Conservation (phyloP, 352 stramenopile species). For the Peronospora tabacina region DNA sequence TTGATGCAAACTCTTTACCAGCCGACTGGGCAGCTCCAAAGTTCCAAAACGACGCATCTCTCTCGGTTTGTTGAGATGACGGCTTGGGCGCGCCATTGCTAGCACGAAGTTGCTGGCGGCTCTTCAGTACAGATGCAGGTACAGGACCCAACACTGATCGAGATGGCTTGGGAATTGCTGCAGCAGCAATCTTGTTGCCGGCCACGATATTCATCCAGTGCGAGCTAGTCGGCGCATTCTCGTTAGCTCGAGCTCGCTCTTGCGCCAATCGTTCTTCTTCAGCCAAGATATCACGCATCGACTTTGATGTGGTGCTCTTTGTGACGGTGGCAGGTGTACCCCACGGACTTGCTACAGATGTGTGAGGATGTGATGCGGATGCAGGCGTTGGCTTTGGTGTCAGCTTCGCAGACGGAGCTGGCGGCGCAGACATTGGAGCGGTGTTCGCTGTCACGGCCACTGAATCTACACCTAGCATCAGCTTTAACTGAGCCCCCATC, state of each 20-base stretch:
- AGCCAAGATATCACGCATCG: constrained; percentile 71
- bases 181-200: constrained; percentile 43
- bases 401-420: constrained; percentile 1
- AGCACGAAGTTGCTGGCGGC: constrained; percentile 45
- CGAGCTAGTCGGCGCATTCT: constrained; percentile 37
- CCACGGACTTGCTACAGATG: constrained; percentile 39
- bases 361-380: constrained; percentile 13
- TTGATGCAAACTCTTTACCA: constrained; percentile 7
- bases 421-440: constrained; percentile 4
- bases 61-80: constrained; percentile 42
- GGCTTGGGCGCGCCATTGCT: constrained; percentile 31
- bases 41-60: constrained; percentile 80
- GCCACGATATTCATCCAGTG: constrained; percentile 83
- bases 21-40: constrained; percentile 52
- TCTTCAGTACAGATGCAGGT: constrained; percentile 77
- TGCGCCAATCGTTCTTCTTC: constrained; percentile 76
- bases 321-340: constrained; percentile 29
- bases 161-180: constrained; percentile 41
- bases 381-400: constrained; percentile 5
- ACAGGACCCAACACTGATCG: constrained; percentile 57
- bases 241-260: constrained; percentile 46
- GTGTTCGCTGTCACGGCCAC: constrained; percentile 11
- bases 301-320: constrained; percentile 33
- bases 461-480: constrained; percentile 80
- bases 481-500: constrained; percentile 83